phyloP scores from a whole-genome alignment of 2,329 filamentous ascomycete genomes.

The Lasiodiplodia gonubiensis region DNA sequence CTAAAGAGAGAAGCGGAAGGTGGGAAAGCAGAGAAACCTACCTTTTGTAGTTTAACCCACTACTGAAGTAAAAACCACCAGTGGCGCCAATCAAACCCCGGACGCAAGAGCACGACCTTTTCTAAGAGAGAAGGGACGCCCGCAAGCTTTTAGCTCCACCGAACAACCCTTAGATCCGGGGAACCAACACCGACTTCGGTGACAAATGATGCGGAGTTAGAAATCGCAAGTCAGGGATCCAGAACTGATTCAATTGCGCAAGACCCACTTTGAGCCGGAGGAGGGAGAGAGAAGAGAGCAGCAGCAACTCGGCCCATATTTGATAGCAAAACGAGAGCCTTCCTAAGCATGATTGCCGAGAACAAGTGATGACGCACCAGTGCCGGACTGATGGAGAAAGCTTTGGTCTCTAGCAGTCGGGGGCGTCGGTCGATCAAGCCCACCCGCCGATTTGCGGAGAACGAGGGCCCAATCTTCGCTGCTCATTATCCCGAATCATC shows the following conservation, averaged over 20 bases:
- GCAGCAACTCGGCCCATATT: background rate
- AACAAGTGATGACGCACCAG: constrained; percentile 9
- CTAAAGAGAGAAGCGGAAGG: background rate
- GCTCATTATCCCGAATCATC: constrained; percentile 16
- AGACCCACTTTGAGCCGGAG: background rate
- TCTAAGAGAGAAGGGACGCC: background rate
- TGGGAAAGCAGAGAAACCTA: background rate
- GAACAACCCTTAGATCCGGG: background rate
- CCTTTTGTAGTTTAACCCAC: background rate
- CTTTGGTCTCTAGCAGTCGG: background rate
- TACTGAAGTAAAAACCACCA: background rate
- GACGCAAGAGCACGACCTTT: background rate
- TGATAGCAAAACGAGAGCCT: constrained; percentile 6
- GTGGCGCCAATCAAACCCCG: background rate
- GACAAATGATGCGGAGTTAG: background rate
- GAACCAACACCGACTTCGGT: background rate
- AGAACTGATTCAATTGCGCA: background rate
- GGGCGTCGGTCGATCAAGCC: background rate
- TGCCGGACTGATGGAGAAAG: constrained; percentile 13
- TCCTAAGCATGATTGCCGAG: background rate
- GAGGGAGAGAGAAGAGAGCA: background rate
- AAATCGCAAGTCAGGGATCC: background rate
- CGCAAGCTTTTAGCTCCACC: background rate
- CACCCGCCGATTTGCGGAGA: constrained; percentile 1
- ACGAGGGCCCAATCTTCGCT: constrained; percentile 7